Evolutionary conservation across 1,284 basidiomycete species (phyloP), one percentile per base, ranked within the genome.

Genomic region (Tausonia pullulans): DNA sequence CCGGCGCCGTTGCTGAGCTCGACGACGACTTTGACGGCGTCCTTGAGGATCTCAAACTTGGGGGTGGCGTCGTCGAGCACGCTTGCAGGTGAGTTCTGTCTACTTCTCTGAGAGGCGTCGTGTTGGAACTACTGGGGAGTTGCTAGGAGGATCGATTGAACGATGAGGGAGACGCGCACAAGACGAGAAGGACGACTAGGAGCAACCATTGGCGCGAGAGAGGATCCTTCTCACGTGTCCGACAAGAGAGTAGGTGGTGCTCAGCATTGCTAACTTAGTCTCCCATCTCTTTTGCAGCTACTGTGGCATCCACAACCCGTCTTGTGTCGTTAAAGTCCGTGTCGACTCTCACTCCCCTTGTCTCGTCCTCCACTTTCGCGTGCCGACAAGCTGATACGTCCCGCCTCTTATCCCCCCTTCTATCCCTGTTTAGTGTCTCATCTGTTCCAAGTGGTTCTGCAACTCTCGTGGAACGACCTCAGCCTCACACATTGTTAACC

Each of bases 361-460:
- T 68, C 65, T 55, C 46, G 59, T 7, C 70, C 69, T 65, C 62
- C 52, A 10, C 5, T 57, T 3, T 40, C 49, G 1, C 10, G 69
- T 41, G 54, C 68, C 94, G 92, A 73, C 98, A 99, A 74, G 98
- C 96, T 72, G 95, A 96, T n/a, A 96, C 98, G 61, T 94, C 97
- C 76, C 95, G 90, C 63, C 92, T 94, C 1, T 87, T 92, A 4
- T 95, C 91, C 61, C 96, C 98, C 14, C 95, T 98, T 68, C 95
- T 96, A 70, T 75, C 74, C 49, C 58, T 72, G 68, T 16, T 59
- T 63, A 78, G 78, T 99, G 96, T 73, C 81, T 98, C 46, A 78
- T 93, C 61, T 99, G 96, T 77, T 85, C 85, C 65, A 98, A 98
- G 76, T 99, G 95, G 93, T 99, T 99, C 76, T 99, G 96, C 81